phyloP scores from a whole-genome alignment of 2,329 filamentous ascomycete genomes.

The Colletotrichum incanum region DNA sequence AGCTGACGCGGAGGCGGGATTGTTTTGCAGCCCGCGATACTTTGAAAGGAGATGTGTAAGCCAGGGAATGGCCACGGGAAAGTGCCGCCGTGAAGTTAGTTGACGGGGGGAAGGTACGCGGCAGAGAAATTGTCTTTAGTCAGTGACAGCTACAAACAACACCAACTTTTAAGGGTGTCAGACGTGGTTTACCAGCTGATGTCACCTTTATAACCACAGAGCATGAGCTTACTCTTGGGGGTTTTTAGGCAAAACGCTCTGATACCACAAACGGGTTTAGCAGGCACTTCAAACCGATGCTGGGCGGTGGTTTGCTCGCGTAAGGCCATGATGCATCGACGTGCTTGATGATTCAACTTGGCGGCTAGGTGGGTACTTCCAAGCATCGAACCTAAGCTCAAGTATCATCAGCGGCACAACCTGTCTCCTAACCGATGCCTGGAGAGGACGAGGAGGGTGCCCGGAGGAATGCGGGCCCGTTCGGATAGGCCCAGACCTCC shows the following conservation, averaged over 20 bases:
- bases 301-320: neutral
- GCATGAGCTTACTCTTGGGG: too few species aligned
- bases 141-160: neutral
- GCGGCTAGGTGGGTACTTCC: neutral
- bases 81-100: neutral
- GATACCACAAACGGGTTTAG: neutral
- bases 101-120: too few species aligned
- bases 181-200: neutral
- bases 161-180: neutral
- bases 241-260: neutral
- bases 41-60: neutral
- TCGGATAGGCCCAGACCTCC: slow-evolving; percentile 14
- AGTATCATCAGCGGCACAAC: neutral
- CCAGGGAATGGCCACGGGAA: neutral
- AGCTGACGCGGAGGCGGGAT: neutral
- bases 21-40: slow-evolving; percentile 1
- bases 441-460: neutral
- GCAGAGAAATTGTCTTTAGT: neutral
- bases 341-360: neutral
- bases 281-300: neutral
- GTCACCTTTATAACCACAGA: neutral
- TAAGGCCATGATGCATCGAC: neutral
- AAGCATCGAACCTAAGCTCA: neutral
- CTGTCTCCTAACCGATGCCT: neutral
- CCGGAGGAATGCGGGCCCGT: slow-evolving; percentile 7